Evolutionary conservation across 1,284 basidiomycete genomes (phyloP).

Genomic region (Cryptococcus sp.): DNA sequence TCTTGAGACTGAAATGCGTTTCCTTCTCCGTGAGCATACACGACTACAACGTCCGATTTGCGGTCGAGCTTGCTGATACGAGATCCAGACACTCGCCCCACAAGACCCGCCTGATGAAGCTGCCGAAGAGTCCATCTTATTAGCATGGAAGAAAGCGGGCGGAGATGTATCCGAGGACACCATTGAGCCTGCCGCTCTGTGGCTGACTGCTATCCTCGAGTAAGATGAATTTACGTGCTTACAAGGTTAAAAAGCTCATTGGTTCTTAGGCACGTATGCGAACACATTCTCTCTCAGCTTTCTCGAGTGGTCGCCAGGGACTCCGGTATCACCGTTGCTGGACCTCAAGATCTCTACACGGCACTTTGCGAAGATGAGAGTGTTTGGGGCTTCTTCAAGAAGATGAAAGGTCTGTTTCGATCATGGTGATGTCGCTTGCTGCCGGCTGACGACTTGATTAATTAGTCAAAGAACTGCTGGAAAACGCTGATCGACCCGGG

Average conservation of each 20-base stretch:
- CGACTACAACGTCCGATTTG: neutral
- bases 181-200: conserved; percentile 78
- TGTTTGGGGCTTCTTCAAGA: conserved; percentile 77
- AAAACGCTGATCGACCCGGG: conserved; percentile 24
- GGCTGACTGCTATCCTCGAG: conserved; percentile 91
- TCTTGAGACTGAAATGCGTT: conserved; percentile 46
- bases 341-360: conserved; percentile 74
- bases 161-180: conserved; percentile 45
- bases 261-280: conserved; percentile 62
- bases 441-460: neutral
- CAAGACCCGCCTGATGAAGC: conserved; percentile 20
- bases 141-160: conserved; percentile 39
- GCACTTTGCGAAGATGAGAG: conserved; percentile 84
- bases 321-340: conserved; percentile 68
- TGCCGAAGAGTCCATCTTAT: conserved; percentile 20
- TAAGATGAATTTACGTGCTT: conserved; percentile 53
- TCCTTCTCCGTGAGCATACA: conserved; percentile 46
- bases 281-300: conserved; percentile 69
- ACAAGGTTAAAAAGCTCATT: neutral
- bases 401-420: conserved; percentile 69
- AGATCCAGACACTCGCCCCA: conserved; percentile 42
- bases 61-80: no score
- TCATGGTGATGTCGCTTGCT: neutral
- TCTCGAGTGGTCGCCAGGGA: conserved; percentile 80
- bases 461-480: conserved; percentile 37